phyloP scores from a whole-genome alignment of 371 early-diverging fungal species.

The Sporodiniella umbellata region DNA sequence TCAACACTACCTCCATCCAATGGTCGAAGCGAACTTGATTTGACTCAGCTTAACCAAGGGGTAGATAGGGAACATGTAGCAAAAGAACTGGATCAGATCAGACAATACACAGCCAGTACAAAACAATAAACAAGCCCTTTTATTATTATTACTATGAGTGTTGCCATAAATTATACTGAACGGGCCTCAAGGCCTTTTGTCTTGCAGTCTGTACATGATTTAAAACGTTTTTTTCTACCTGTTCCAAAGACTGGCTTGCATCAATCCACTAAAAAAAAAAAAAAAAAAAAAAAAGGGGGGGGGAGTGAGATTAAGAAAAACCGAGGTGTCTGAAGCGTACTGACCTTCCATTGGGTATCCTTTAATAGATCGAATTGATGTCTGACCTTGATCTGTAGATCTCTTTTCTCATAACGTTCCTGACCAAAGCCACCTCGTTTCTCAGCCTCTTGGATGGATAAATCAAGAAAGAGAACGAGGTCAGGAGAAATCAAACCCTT shows the following conservation, averaged over 20 bases:
- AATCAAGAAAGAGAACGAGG: slow-evolving; percentile 87
- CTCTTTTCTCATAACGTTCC: slow-evolving; percentile 92
- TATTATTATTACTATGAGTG: slow-evolving; percentile 17
- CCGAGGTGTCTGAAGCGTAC: not conserved
- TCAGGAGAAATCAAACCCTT: slow-evolving; percentile 87
- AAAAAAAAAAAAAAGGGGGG: too few species aligned
- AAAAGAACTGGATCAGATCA: slow-evolving; percentile 44
- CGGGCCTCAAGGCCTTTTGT: not conserved
- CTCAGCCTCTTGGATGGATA: slow-evolving; percentile 72
- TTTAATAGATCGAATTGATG: slow-evolving; percentile 54
- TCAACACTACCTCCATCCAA: slow-evolving; percentile 8
- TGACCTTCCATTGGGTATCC: slow-evolving; percentile 63
- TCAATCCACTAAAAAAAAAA: slow-evolving; percentile 13
- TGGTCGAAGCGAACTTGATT: slow-evolving; percentile 14
- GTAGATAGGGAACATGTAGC: slow-evolving; percentile 37
- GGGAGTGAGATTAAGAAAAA: not conserved
- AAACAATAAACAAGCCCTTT: not conserved
- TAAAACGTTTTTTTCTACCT: slow-evolving; percentile 19
- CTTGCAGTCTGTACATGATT: slow-evolving; percentile 1
- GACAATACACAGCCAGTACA: slow-evolving; percentile 25
- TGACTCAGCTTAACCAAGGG: too few species aligned
- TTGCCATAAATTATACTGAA: slow-evolving; percentile 22
- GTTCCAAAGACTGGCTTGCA: slow-evolving; percentile 20
- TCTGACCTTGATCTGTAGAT: slow-evolving; percentile 82
- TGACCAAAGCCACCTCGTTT: slow-evolving; percentile 89